Base-by-base conservation (phyloP, 306 rosid species). In the Sicyos edulis region DNA sequence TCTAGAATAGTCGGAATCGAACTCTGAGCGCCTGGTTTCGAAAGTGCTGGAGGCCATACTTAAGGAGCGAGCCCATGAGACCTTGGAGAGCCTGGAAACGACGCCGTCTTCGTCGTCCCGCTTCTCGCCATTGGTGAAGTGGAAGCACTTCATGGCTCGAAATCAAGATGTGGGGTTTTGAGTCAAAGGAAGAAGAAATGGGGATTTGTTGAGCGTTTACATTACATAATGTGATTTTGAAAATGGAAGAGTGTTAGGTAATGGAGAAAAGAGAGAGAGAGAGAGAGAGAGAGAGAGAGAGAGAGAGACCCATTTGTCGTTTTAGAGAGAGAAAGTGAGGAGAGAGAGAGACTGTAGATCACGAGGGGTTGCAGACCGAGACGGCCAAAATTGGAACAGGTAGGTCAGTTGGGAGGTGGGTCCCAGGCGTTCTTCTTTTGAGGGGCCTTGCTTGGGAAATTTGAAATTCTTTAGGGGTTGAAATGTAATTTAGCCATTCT, bases 11-110 rank as follows among this genome's bases (percentile, higher is more conserved):
- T 88, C 98, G 15, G 83, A 80, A 44, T 83, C 85, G 42, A 83
- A 83, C 69, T 88, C 91, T 14, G 93, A 86, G 26, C 96, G 79
- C 51, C 96, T 84, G 0, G 81, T 81, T 76, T 85, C 96, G 22
- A 87, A 62, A 47, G 84, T 83, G 74, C 86, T 85, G 14, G 96
- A 89, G 22, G 96, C 96, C 40, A 89, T 81, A 72, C 99, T 93
- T n/a, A 93, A 83, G 0, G 99, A 91, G 9, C 99, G 95, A 6
- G 91, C 92, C 99, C 99, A 93, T 8, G 97, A 93, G 5, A 91
- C 86, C 57, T 85, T 82, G 2, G 98, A 92, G 2, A 80, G 78
- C 65, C 93, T 75, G 2, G 90, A 75, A 6, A 80, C 86, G 21
- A 79, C 67, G 8, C 81, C 76, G 21, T 75, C 85, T 15, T 77